phyloP scores from a whole-genome alignment of 306 rosid genomes.

The Erythrophleum fordii region DNA sequence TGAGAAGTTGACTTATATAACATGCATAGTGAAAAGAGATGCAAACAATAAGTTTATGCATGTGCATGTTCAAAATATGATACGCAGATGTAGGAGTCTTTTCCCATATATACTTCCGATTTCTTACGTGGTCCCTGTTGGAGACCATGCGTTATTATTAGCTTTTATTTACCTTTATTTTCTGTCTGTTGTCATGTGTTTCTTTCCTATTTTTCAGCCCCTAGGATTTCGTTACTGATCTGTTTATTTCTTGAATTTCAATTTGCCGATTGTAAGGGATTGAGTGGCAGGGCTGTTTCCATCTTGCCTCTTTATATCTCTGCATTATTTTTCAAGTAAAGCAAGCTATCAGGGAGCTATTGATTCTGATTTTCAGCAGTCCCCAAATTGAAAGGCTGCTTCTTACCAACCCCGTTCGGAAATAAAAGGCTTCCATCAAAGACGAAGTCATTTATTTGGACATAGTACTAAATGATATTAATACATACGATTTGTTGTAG shows the following conservation, averaged over 20 bases:
- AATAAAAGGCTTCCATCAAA: constrained; percentile 7
- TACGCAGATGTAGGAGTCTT: not conserved
- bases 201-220: not conserved
- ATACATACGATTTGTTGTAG: constrained; percentile 7
- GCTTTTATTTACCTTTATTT: not conserved
- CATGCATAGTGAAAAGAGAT: constrained; percentile 6
- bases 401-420: not conserved
- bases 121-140: not conserved
- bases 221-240: not conserved
- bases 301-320: not conserved
- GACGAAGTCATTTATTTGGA: constrained; percentile 22
- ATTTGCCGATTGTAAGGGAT: not conserved
- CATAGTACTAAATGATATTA: not conserved
- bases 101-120: not conserved
- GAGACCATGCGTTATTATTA: not conserved
- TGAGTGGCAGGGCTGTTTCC: not conserved
- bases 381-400: constrained; percentile 4
- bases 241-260: not conserved
- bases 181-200: not conserved
- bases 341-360: not conserved
- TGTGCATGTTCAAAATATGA: not conserved
- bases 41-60: constrained; percentile 15
- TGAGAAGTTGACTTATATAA: constrained; percentile 33
- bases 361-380: not conserved
- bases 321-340: not conserved